Evolutionary conservation across 78 protist genomes (phyloP), one percentile per base, ranked within the genome.

Genomic region (slime mould (Dictyostelium discoideum)): DNA sequence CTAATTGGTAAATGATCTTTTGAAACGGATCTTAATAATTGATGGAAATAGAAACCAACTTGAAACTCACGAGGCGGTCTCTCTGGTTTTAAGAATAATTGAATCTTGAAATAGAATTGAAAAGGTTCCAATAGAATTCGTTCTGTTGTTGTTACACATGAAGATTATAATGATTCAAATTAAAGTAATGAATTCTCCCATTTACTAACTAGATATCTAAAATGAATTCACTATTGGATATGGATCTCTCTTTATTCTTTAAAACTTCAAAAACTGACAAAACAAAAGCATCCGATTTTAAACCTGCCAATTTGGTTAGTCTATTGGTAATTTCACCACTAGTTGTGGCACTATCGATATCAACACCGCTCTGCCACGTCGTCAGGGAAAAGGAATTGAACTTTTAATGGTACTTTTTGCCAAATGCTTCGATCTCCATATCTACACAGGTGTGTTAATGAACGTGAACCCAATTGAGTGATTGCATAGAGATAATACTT

Each of bases 121-220:
- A 88, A 88, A 13, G 85, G 87, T 46, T 78, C 86, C 48, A 88
- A 20, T 77, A 80, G 65, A 37, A 79, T 79, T n/a, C 29, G 39
- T 46, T 87, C 86, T 10, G 85, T 78, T 78, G 85, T 54, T 86
- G 84, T 26, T 11, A 20, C 39, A 76, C 82, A 44, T 73, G 80
- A 29, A 32, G 44, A 24, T 87, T 87, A 7, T 78, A 87, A 24
- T 76, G 93, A 37, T 76, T 78, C 13, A 87, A 78, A 20, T 72
- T 57, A 5, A 79, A 85, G n/a, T 88, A 88, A 40, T 88, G n/a
- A 88, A 9, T 60, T n/a, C n/a, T 88, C 94, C 94, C 94, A 88
- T 76, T 88, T 88, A 8, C 81, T 40, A 22, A 88, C 86, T n/a
- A n/a, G 8, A 88, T 76, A 22, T 88, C 94, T 3, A 88, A 46